Evolutionary conservation across 148 eudicot genomes (phyloP), one percentile per base, ranked within the genome.

Genomic region (Rhododendron williamsianum): DNA sequence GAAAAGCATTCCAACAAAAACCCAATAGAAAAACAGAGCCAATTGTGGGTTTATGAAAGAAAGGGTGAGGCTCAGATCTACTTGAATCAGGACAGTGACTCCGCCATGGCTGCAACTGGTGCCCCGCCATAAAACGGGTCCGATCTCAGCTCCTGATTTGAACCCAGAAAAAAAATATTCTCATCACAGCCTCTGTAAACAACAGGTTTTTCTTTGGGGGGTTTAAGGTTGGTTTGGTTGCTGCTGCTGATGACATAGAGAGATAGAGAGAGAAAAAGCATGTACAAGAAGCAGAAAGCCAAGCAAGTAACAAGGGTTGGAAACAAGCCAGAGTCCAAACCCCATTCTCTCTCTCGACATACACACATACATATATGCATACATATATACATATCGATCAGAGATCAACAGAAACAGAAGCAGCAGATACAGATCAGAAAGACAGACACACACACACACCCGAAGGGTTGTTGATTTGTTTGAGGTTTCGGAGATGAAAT

Each of bases 381-480:
- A 69, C 74, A 25, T 69, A 25, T 4, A 69, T 25, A 69, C 6
- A 9, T 25, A 69, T 69, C 1, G 9, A 69, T 27, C 25, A 25
- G 23, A 60, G 69, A 21, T 60, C n/a, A 60, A 7, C 16, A 30
- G 27, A 27, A 71, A 27, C 15, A 11, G 38, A 71, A 25, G 16
- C 49, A 46, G 49, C 36, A 71, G 16, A 33, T 33, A 27, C 16
- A 10, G 76, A 71, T 30, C 76, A 71, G 76, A 30, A 12, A 71
- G 36, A 46, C 49, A 46, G 2, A 65, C n/a, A 72, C 76, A 72
- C 76, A 35, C 45, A 73, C 78, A 35, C 78, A 73, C 78, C 78
- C 78, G 35, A 73, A 73, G 78, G 78, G 78, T 35, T 73, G 46
- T 73, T 73, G 78, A 35, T 73, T 73, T 73, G 16, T 67, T 73